A percentile compares a stretch with the other conserved stretches of the same genome.
These are phyloP conservation scores for Ceratobasidium theobromae DNA, from an alignment of 1,284 basidiomycete species.

Conservation along the genomic window DNA sequence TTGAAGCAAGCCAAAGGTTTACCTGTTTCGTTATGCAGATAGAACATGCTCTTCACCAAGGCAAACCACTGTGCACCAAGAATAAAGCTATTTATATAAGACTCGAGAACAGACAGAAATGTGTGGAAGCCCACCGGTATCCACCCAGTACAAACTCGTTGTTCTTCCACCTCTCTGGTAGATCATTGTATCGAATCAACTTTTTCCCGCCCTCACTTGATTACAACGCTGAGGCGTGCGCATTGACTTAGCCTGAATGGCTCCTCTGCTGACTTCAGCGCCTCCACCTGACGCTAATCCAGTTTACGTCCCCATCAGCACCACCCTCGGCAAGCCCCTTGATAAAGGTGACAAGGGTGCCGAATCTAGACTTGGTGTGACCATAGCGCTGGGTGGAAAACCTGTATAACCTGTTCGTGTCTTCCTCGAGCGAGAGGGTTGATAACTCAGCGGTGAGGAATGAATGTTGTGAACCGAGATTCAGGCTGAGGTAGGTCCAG, in stretches of 20 bases:
- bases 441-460: constrained; percentile 32
- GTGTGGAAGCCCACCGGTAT: constrained; percentile 66
- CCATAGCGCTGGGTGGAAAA: constrained; percentile 51
- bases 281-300: constrained; percentile 34
- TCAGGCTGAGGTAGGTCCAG: constrained; percentile 55
- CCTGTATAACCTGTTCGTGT: constrained; percentile 42
- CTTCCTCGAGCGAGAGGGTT: constrained; percentile 47
- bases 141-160: constrained; percentile 81
- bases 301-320: constrained; percentile 29
- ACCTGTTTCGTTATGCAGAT: constrained; percentile 87
- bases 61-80: constrained; percentile 75
- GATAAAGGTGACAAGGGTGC: constrained; percentile 44
- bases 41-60: constrained; percentile 72
- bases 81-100: constrained; percentile 83
- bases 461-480: constrained; percentile 46
- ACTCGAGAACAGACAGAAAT: not conserved
- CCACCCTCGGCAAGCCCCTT: constrained; percentile 22
- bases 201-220: constrained; percentile 64
- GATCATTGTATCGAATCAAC: constrained; percentile 74
- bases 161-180: constrained; percentile 81
- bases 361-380: not conserved
- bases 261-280: too few relatives aligned
- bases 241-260: constrained; percentile 51
- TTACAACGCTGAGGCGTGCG: constrained; percentile 56
- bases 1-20: constrained; percentile 41